Base-by-base conservation (phyloP, 805 yeast genomes). In the Candida maesae region DNA sequence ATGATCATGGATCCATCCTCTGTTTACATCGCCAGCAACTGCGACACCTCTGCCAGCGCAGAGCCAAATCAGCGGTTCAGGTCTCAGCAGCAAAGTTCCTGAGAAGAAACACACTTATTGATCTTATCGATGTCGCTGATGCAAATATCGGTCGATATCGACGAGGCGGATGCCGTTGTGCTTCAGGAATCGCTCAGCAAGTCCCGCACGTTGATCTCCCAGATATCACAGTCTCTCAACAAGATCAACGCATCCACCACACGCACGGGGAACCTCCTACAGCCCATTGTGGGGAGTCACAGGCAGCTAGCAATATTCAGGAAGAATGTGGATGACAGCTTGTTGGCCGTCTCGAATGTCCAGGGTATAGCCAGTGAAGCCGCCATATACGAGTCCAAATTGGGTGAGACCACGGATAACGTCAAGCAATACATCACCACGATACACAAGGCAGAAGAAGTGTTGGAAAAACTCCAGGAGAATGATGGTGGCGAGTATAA, bases 91-190 rank as follows among this genome's bases (percentile, higher is more conserved):
- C n/a, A n/a, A n/a, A n/a, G n/a, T n/a, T n/a, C n/a, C n/a, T n/a
- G n/a, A n/a, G n/a, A n/a, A n/a, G n/a, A n/a, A n/a, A n/a, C n/a
- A n/a, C 31, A 28, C 7, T 5, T 28, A 6, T 10, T 7, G 18
- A n/a, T 5, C 12, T 5, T 6, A 28, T 33, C 16, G 11, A 46
- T 43, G 52, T 44, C 55, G 9, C 38, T 45, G 12, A 16, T 41
- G 0, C 55, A 47, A 15, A 23, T 56, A 2, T 17, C 51, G 0
- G 53, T 78, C 20, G 90, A 83, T 53, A 67, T 79, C 3, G 90
- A 84, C 53, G 91, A 83, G 58, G 89, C 90, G 2, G 96, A 88
- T 51, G 80, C 87, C 25, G 81, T 87, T 2, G 89, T 89, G 5
- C 71, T 89, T 24, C 84, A 86, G 38, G 93, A 84, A 54, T 81